A percentile compares a stretch with the other conserved stretches of the same genome.
These are phyloP conservation scores for Moelleriella libera DNA, from an alignment of 2,329 filamentous ascomycete species.

Conservation along the genomic window DNA sequence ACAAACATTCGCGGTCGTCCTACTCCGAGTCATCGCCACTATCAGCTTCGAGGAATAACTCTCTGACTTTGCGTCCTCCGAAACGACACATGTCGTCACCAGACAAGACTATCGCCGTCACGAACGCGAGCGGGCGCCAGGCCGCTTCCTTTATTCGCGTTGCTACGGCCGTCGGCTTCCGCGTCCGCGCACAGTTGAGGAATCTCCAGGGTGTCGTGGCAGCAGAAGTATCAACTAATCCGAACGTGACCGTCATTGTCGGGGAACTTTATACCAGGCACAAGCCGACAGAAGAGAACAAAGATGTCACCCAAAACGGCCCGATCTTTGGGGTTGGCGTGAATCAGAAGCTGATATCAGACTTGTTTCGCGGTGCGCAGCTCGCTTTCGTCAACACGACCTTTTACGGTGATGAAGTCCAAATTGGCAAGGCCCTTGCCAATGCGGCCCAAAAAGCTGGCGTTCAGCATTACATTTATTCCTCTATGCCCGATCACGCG, in stretches of 20 bases:
- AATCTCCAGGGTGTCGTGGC: conserved; percentile 80
- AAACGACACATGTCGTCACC: conserved; percentile 45
- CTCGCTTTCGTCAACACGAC: conserved; percentile 97
- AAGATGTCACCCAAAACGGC: conserved; percentile 55
- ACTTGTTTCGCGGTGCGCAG: conserved; percentile 72
- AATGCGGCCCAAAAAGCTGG: conserved; percentile 76
- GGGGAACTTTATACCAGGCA: conserved; percentile 49
- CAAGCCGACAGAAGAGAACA: conserved; percentile 32
- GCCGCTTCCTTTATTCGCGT: conserved; percentile 90
- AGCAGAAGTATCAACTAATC: conserved; percentile 67
- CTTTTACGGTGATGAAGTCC: conserved; percentile 87
- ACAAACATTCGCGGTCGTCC: conserved; percentile 48
- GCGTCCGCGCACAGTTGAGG: conserved; percentile 81
- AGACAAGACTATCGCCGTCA: conserved; percentile 77
- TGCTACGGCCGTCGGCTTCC: conserved; percentile 84
- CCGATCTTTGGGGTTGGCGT: conserved; percentile 51
- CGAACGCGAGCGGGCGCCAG: conserved; percentile 92
- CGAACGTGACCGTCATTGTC: conserved; percentile 56
- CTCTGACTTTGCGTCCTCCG: conserved; percentile 43
- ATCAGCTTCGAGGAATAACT: conserved; percentile 40
- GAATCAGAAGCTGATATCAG: conserved; percentile 56
- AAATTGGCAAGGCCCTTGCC: conserved; percentile 76
- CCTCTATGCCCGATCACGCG: conserved; percentile 90
- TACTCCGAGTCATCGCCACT: conserved; percentile 47
- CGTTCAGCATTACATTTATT: conserved; percentile 88